A percentile compares a stretch with the other conserved stretches of the same genome.
Evolutionary conservation across 2,329 filamentous ascomycete species (phyloP).

Genomic region (Helotiales sp.): DNA sequence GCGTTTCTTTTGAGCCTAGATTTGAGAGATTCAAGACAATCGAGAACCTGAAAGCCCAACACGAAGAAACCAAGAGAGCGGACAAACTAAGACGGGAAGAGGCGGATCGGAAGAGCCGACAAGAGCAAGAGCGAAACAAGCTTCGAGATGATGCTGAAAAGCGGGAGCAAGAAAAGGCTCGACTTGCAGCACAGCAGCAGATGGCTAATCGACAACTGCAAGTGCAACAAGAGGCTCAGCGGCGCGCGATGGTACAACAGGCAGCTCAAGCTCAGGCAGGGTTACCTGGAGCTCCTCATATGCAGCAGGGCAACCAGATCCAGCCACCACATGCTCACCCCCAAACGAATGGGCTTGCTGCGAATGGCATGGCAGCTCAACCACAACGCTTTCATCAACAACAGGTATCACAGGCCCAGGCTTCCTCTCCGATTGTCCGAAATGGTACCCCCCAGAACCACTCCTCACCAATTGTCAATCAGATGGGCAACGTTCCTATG

Average conservation of each 20-base stretch:
- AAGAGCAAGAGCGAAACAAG: constrained; percentile 54
- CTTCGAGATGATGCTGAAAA: constrained; percentile 40
- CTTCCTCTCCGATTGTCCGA: constrained; percentile 69
- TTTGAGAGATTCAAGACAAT: constrained; percentile 94
- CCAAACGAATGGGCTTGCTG: constrained; percentile 48
- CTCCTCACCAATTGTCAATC: constrained; percentile 69
- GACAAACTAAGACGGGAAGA: constrained; percentile 70
- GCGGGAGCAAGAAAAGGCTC: constrained; percentile 43
- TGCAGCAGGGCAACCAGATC: constrained; percentile 36
- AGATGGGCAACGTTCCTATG: constrained; percentile 57
- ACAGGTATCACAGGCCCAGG: constrained; percentile 62
- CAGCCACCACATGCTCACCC: constrained; percentile 53
- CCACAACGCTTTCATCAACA: constrained; percentile 49
- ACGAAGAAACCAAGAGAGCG: constrained; percentile 76
- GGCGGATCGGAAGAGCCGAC: constrained; percentile 53
- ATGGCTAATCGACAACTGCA: constrained; percentile 48
- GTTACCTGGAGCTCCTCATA: constrained; percentile 36
- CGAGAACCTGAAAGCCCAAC: constrained; percentile 79
- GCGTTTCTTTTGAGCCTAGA: constrained; percentile 77
- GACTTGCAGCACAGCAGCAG: constrained; percentile 41
- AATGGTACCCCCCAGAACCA: constrained; percentile 67
- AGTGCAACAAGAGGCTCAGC: constrained; percentile 44
- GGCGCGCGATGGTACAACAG: constrained; percentile 26
- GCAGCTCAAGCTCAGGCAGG: constrained; percentile 42
- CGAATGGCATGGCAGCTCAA: constrained; percentile 46